Conservation (phyloP, 2,329 filamentous ascomycete genomes). For the Talaromyces pinophilus region DNA sequence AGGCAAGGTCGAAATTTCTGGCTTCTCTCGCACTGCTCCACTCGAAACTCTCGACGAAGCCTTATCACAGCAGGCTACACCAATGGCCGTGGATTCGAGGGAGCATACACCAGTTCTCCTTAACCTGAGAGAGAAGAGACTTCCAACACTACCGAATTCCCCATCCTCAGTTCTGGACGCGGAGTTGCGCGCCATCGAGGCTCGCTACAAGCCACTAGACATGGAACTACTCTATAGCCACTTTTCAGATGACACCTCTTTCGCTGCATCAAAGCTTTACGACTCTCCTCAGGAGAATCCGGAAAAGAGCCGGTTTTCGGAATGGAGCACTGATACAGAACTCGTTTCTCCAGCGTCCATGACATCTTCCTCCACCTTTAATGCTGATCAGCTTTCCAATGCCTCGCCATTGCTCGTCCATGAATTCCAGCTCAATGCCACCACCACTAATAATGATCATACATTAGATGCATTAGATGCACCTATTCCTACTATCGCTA, state of each 20-base stretch:
- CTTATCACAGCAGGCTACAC: conserved; percentile 28
- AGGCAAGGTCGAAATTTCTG: conserved; percentile 15
- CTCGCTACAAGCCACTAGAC: conserved; percentile 35
- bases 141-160: conserved; percentile 50
- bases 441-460: not conserved
- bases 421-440: not conserved
- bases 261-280: conserved; percentile 32
- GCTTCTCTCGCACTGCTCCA: not conserved
- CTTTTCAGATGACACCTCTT: conserved; percentile 45
- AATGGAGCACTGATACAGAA: conserved; percentile 45
- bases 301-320: conserved; percentile 43
- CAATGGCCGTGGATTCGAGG: conserved; percentile 27
- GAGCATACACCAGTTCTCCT: conserved; percentile 31
- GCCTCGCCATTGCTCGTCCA: conserved; percentile 6
- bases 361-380: conserved; percentile 38
- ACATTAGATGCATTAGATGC: conserved; percentile 24
- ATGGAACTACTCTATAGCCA: conserved; percentile 41
- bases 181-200: conserved; percentile 39
- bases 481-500: conserved; percentile 24
- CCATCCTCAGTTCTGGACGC: conserved; percentile 50
- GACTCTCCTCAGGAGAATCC: conserved; percentile 30
- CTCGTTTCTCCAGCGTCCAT: conserved; percentile 40
- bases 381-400: conserved; percentile 22
- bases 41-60: conserved; percentile 30
- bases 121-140: conserved; percentile 40